Base-by-base conservation (phyloP, 495 filamentous ascomycete genomes). In the Chaetomium tenue region DNA sequence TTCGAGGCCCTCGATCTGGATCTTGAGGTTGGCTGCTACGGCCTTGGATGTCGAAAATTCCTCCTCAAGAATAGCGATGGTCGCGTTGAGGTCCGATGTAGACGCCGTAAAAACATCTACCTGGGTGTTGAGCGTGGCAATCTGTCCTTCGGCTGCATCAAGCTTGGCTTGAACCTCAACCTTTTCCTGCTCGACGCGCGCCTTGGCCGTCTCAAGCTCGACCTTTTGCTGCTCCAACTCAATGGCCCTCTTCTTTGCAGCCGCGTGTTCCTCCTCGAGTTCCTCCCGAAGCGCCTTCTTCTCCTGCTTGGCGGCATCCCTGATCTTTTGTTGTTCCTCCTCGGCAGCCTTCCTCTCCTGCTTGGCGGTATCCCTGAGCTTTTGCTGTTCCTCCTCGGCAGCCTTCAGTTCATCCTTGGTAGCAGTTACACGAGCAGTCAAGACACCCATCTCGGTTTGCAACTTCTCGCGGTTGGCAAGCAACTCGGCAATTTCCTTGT, bases 201-300 rank as follows among this genome's bases (percentile, higher is more conserved):
- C 62, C 57, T 68, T 64, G 61, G 75, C 68, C 42, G 69, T 64
- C 47, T 73, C 72, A 8, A 67, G 56, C 12, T 71, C 77, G 60
- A 70, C 73, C 64, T 74, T 79, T 37, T 76, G 62, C 23, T 70
- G 68, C 59, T 79, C 72, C 11, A 83, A 66, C 61, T 79, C 72
- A 5, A 82, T 65, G 46, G 77, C 66, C 18, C 72, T 68, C 23
- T 54, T 42, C 58, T 72, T 63, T 50, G 70, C 61, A 2, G 57
- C 47, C 7, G 54, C 58, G 3, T 70, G 66, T 15, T 66, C 66
- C 22, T 69, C 69, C 23, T 70, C 69, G 52, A 72, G 30, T 55
- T 51, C 60, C 22, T 68, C 66, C 46, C 59, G 66, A 18, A 72
- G 64, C 5, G 68, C 66, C 23, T 53, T 67, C 39, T 71, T 70